phyloP scores from a whole-genome alignment of 768 basidiomycete species.

The Phylloporus rhodoxanthus region DNA sequence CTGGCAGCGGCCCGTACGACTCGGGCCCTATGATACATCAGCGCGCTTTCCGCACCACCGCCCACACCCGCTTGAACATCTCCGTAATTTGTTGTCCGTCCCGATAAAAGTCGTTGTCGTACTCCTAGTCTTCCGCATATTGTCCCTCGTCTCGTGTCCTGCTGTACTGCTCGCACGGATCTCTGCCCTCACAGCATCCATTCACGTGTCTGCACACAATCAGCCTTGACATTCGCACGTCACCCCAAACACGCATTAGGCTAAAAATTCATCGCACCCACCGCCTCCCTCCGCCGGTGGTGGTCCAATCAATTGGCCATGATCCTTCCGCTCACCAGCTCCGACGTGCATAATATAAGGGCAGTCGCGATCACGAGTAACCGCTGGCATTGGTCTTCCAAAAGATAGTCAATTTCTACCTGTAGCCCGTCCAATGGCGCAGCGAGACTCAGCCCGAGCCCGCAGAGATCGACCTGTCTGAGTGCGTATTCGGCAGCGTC shows the following conservation, averaged over 20 bases:
- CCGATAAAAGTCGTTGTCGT: conserved; percentile 26
- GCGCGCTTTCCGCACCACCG: conserved; percentile 32
- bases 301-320: conserved; percentile 41
- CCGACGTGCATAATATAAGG: conserved; percentile 35
- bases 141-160: conserved; percentile 21
- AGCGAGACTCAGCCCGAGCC: conserved; percentile 30
- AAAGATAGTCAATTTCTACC: conserved; percentile 34
- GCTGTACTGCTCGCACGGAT: conserved; percentile 16
- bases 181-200: conserved; percentile 33
- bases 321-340: conserved; percentile 43
- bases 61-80: conserved; percentile 38
- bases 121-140: conserved; percentile 19
- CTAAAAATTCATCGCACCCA: conserved; percentile 41
- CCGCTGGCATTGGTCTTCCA: conserved; percentile 34
- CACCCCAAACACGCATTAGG: conserved; percentile 22
- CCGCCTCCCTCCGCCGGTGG: conserved; percentile 35
- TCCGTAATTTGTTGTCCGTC: conserved; percentile 27
- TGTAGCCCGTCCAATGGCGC: conserved; percentile 22
- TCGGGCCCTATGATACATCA: conserved; percentile 22
- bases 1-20: conserved; percentile 36
- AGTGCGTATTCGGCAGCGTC: conserved; percentile 24
- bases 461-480: conserved; percentile 17
- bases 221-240: neutral
- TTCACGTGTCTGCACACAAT: conserved; percentile 33
- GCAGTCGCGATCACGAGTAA: conserved; percentile 31